Percentiles rank a stretch among this genome's conserved stretches.
phyloP scores from a whole-genome alignment of 2,329 filamentous ascomycete species.

The Colletotrichum sp. region DNA sequence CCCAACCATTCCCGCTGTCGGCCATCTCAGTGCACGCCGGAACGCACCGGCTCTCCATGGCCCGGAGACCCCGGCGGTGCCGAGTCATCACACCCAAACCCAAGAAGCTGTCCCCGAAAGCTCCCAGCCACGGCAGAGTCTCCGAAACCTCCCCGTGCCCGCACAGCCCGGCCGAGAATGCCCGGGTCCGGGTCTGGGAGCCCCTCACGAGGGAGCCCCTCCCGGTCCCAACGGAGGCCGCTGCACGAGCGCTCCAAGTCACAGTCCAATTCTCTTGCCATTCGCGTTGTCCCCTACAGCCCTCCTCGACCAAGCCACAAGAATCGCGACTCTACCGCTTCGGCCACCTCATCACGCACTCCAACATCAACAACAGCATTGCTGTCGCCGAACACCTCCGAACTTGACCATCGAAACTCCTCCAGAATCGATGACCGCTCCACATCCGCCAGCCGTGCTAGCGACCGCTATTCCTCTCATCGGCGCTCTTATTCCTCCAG shows the following conservation, averaged over 20 bases:
- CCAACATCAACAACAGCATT: slow-evolving; percentile 10
- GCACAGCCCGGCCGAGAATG: slow-evolving; percentile 26
- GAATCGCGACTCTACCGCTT: slow-evolving; percentile 16
- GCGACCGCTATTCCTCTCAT: slow-evolving; percentile 4
- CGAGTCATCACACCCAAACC: slow-evolving; percentile 12
- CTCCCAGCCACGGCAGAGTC: neutral
- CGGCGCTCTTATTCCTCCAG: slow-evolving; percentile 30
- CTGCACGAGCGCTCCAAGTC: slow-evolving; percentile 45
- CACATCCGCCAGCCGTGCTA: neutral
- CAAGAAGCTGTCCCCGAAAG: neutral
- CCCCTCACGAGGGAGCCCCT: slow-evolving; percentile 17
- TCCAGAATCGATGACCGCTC: slow-evolving; percentile 10
- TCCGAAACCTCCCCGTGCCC: neutral
- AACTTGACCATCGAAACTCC: neutral
- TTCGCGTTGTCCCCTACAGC: slow-evolving; percentile 55
- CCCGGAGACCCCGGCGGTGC: neutral
- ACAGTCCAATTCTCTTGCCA: slow-evolving; percentile 46
- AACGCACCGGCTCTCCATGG: slow-evolving; percentile 6
- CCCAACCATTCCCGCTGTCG: neutral
- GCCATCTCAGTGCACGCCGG: neutral
- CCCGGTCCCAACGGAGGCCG: slow-evolving; percentile 35
- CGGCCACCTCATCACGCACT: slow-evolving; percentile 20
- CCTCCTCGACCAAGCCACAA: slow-evolving; percentile 41
- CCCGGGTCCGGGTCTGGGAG: slow-evolving; percentile 28
- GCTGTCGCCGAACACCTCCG: slow-evolving; percentile 10